Conservation (phyloP, 331 rosid species). For the Cucumis variabilis region DNA sequence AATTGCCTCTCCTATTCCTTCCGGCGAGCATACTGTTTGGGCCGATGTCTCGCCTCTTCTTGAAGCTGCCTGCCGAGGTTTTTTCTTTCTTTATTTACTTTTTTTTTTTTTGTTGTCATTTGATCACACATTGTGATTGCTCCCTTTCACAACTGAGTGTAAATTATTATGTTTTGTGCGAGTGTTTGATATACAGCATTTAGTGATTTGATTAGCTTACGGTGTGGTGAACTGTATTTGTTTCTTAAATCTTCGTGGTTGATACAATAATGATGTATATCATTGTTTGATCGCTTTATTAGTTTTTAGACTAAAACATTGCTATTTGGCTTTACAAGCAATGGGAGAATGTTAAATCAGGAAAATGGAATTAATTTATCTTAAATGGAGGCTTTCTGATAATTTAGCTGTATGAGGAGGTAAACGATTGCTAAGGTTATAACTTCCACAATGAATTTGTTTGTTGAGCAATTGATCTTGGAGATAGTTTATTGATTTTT, state of each 20-base stretch:
- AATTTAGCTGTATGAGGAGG: not conserved
- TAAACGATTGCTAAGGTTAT: not conserved
- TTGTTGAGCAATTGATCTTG: not conserved
- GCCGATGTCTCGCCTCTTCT: conserved; percentile 88
- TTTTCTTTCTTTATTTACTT: not conserved
- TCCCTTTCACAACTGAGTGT: conserved; percentile 8
- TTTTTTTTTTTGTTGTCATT: not conserved
- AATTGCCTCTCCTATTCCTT: conserved; percentile 62
- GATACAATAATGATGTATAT: not conserved
- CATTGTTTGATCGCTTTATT: conserved; percentile 3
- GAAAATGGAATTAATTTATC: not conserved
- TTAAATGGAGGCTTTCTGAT: not conserved
- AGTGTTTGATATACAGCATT: not conserved
- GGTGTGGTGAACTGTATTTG: not conserved
- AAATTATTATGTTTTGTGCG: too few species aligned
- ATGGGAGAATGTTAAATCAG: not conserved
- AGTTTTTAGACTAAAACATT: not conserved
- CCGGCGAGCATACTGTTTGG: conserved; percentile 84
- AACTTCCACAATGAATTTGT: not conserved
- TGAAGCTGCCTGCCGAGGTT: conserved; percentile 86
- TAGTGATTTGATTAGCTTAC: conserved; percentile 30
- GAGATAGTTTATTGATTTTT: not conserved
- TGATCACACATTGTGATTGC: not conserved
- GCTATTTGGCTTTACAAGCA: conserved; percentile 14
- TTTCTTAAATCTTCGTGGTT: not conserved